Percentiles rank a stretch among this genome's conserved stretches.
Conservation (phyloP, 371 early-diverging fungal genomes). For the Nematocida displodere region DNA sequence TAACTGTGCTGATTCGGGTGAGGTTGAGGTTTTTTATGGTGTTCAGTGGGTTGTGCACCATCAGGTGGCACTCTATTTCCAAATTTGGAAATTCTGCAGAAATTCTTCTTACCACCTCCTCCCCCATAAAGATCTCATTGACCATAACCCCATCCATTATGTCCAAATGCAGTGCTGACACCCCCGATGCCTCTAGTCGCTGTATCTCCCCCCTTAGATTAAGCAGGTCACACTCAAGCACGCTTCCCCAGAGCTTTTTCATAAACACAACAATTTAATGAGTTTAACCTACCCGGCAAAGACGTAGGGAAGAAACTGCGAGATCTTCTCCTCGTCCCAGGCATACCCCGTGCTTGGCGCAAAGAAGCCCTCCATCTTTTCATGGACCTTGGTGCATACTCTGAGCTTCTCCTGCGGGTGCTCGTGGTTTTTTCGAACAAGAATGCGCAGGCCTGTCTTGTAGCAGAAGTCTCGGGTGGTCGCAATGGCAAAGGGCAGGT, state of each 20-base stretch:
- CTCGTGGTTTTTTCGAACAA: not conserved
- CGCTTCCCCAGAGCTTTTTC: constrained; percentile 27
- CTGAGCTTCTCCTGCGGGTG: not conserved
- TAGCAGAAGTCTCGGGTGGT: constrained; percentile 46
- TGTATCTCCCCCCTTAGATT: constrained; percentile 41
- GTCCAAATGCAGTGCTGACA: constrained; percentile 58
- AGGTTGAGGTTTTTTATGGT: constrained; percentile 50
- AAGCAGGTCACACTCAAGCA: constrained; percentile 28
- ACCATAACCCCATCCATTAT: constrained; percentile 61
- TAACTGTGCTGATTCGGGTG: constrained; percentile 31
- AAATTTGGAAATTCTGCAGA: constrained; percentile 45
- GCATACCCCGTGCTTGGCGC: not conserved
- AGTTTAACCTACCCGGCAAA: not conserved
- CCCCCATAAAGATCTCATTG: constrained; percentile 60
- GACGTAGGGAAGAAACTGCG: constrained; percentile 25
- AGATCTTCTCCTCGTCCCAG: constrained; percentile 44
- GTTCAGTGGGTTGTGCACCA: constrained; percentile 57
- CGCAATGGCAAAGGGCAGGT: constrained; percentile 14
- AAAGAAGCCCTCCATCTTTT: constrained; percentile 33
- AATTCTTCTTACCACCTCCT: constrained; percentile 55
- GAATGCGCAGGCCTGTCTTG: constrained; percentile 34
- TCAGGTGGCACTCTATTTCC: constrained; percentile 61
- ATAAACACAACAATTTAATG: not conserved
- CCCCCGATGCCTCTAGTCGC: constrained; percentile 38
- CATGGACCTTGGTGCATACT: not conserved